Percentiles rank a stretch among this genome's conserved stretches.
phyloP scores from a whole-genome alignment of 306 rosid species.

The Begonia peltatifolia region DNA sequence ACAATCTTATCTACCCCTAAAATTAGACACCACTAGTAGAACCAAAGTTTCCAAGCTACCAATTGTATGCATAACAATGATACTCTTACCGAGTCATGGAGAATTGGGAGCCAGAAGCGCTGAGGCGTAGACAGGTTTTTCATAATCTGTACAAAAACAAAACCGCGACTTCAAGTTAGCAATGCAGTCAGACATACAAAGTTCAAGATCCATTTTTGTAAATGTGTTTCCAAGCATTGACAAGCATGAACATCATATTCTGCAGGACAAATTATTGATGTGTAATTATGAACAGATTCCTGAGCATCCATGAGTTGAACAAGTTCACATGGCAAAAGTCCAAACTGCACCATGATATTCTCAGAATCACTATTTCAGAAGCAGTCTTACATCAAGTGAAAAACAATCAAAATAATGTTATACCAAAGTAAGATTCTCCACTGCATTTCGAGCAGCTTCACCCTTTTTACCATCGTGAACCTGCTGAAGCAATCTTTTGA shows the following conservation, averaged over 20 bases:
- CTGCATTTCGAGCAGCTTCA: slow-evolving; percentile 68
- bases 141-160: slow-evolving; percentile 44
- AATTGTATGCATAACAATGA: slow-evolving; percentile 1
- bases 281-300: no score
- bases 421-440: slow-evolving; percentile 63
- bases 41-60: no score
- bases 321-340: not conserved
- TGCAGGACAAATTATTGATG: no score
- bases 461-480: slow-evolving; percentile 40
- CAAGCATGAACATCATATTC: no score
- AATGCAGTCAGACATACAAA: no score
- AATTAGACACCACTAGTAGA: no score
- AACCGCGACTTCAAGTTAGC: not conserved
- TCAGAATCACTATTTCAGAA: not conserved
- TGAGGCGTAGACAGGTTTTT: slow-evolving; percentile 85
- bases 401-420: slow-evolving; percentile 4
- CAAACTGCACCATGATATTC: not conserved
- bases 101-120: slow-evolving; percentile 85
- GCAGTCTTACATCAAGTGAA: not conserved
- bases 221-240: no score
- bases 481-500: slow-evolving; percentile 72
- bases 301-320: no score
- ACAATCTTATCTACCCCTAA: no score
- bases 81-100: slow-evolving; percentile 68
- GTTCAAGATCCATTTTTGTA: no score